phyloP scores from a whole-genome alignment of 169 alveolate genomes.

The Toxoplasma gondii region DNA sequence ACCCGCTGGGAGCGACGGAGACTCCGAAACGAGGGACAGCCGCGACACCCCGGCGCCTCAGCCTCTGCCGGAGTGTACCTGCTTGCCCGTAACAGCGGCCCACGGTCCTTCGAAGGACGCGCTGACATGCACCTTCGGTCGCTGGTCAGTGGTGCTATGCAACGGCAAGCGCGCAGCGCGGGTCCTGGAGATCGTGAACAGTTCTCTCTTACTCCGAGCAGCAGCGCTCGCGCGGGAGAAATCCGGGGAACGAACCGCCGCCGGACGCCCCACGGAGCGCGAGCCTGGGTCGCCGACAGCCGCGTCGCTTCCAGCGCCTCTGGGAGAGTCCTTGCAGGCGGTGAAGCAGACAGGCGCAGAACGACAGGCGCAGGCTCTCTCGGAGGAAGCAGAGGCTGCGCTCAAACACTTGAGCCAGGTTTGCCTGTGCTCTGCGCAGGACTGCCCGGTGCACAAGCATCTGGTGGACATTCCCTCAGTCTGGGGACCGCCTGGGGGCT shows the following conservation, averaged over 20 bases:
- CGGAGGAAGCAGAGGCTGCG: background rate
- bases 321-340: no score
- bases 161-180: conserved; percentile 17
- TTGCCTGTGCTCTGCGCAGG: conserved; percentile 30
- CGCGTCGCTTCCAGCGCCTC: background rate
- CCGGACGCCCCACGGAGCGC: background rate
- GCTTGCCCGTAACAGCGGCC: background rate
- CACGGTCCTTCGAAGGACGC: background rate
- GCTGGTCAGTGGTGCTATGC: conserved; percentile 18
- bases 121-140: background rate
- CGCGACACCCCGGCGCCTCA: background rate
- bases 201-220: background rate
- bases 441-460: background rate
- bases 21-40: no score
- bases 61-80: background rate
- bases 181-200: conserved; percentile 21
- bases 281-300: background rate
- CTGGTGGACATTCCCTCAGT: background rate
- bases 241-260: background rate
- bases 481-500: conserved; percentile 19
- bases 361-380: background rate
- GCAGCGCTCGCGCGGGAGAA: background rate
- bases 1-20: no score
- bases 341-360: no score
- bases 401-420: background rate